Base-by-base conservation (phyloP, 1,284 basidiomycete species). In the Cryptococcus sp. region DNA sequence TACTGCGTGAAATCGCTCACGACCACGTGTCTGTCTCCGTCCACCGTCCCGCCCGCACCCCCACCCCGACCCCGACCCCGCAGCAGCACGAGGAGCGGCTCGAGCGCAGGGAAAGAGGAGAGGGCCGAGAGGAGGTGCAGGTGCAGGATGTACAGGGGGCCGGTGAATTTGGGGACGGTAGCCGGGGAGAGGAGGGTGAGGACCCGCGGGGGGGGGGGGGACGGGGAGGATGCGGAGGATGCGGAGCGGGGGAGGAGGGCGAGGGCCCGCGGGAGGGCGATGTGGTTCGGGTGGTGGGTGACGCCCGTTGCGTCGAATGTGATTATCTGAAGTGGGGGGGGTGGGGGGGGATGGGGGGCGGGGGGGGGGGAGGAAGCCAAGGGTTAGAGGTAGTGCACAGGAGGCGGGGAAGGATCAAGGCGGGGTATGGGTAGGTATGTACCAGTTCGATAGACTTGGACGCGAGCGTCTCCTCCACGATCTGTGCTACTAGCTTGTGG, bases 261-360 rank as follows among this genome's bases (percentile, higher is more conserved):
- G 39, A 66, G 80, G 49, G 88, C 87, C 44, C 75, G 66, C n/a
- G 83, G 82, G 20, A 94, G 78, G 0, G 91, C 86, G 55, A 81
- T 81, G 76, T 99, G 95, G 74, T 98, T 99, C 0, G 89, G 87
- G 70, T 98, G 95, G 0, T 80, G 81, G 8, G 92, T 93, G 4
- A 98, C 80, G 1, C 96, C 95, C 3, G 72, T 63, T 0, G 76
- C 62, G 77, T 99, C 95, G 68, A 98, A 98, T 0, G 95, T 97
- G 55, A 99, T 79, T 53, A 98, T 85, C 89, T 95, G 68, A 6
- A 23, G 15, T 47, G 46, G 39, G 23, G 21, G 4, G 16, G 36
- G 23, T 13, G 21, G 38, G 11, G 23, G 11, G 20, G 44, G 23
- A 23, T n/a, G n/a, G n/a, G 47, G 46, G 39, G 23, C 36, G 37